Percentiles rank a stretch among this genome's conserved stretches.
phyloP scores from a whole-genome alignment of 2,329 filamentous ascomycete species.

The Trichoderma harzianum region DNA sequence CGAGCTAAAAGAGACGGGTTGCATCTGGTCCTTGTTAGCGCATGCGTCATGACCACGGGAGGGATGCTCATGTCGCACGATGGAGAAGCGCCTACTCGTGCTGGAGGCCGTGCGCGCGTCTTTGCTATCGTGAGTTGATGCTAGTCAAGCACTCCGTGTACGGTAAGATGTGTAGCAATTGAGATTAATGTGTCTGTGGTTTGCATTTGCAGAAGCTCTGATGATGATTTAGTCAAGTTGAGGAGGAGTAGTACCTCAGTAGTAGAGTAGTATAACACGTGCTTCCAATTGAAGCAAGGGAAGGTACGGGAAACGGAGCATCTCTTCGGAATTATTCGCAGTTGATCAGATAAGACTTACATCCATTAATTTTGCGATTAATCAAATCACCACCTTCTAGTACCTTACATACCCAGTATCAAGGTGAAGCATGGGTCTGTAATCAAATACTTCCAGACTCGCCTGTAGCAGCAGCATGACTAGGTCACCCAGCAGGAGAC shows the following conservation, averaged over 20 bases:
- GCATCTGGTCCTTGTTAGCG: not conserved
- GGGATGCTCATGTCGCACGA: slow-evolving; percentile 6
- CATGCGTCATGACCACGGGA: not conserved
- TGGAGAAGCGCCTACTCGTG: not conserved
- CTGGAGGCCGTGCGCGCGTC: not conserved
- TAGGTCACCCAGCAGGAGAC: not conserved
- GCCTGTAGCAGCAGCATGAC: not conserved
- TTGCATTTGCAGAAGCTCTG: not conserved
- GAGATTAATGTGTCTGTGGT: not conserved
- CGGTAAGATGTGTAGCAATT: not conserved
- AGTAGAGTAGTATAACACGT: not conserved
- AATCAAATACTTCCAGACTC: not conserved
- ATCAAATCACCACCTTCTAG: not conserved
- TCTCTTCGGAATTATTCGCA: not conserved
- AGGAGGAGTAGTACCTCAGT: not conserved
- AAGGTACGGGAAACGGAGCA: not conserved
- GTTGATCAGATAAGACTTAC: not conserved
- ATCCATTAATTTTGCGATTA: not conserved
- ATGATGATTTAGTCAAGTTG: not conserved
- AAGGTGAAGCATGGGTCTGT: not conserved
- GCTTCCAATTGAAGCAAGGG: not conserved
- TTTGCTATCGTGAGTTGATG: not conserved
- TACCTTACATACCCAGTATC: not conserved
- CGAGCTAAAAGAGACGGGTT: not conserved
- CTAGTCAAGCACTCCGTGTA: not conserved